Base-by-base conservation (phyloP, 169 alveolate genomes). In the Hepatocystis sp. region DNA sequence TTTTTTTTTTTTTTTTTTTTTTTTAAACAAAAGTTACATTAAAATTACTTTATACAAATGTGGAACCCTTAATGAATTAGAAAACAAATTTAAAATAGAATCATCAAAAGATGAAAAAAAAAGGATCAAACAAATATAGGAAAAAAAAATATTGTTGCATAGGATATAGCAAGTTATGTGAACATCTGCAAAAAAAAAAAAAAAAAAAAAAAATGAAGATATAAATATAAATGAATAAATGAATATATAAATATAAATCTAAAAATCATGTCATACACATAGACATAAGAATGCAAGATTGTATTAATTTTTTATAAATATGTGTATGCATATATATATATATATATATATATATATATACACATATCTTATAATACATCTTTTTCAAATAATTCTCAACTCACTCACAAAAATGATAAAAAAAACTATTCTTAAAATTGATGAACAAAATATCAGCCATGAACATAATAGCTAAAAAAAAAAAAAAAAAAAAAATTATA, bases 101-200 rank as follows among this genome's bases (percentile, higher is more conserved):
- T 71, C 86, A 30, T 71, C 86, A 19, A 71, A 63, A 34, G 44
- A 71, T n/a, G 86, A 71, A 25, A 71, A 60, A 71, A 71, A 71
- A 23, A 71, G 27, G 58, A 71, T 46, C n/a, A 71, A 47, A 49
- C 68, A 71, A 34, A 71, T 56, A 51, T 71, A 71, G 32, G 76
- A 71, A 56, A 71, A 71, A 71, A 71, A 71, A 2, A 56, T 19
- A n/a, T 71, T 40, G 27, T 71, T 71, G 71, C 86, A 71, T 23
- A 71, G 55, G 63, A 71, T 71, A 46, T 71, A 58, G 52, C 56
- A 71, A 13, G 66, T 56, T 71, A 71, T 55, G 13, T 71, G 86
- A 42, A 71, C 42, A 19, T 23, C 86, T 71, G 56, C 34, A 71
- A 68, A 32, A 39, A 23, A n/a, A n/a, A 51, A 28, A 30, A n/a